Conservation (phyloP, 2,329 filamentous ascomycete genomes). For the Didymella lethalis region DNA sequence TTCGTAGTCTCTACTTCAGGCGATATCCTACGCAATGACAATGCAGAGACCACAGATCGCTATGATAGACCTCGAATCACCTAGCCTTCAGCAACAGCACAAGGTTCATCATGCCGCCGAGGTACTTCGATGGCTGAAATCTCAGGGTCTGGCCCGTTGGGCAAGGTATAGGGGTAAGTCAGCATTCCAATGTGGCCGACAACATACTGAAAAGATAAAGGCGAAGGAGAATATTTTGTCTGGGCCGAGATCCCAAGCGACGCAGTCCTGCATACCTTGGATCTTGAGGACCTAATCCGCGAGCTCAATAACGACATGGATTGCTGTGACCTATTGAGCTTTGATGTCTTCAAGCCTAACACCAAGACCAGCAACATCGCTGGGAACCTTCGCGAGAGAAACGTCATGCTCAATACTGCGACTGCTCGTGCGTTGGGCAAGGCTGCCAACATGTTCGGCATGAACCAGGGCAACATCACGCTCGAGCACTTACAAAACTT, state of each 20-base stretch:
- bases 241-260: background rate
- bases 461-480: background rate
- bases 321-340: background rate
- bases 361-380: background rate
- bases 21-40: constrained; percentile 1
- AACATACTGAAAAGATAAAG: background rate
- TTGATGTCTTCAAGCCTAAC: background rate
- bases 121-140: constrained; percentile 1
- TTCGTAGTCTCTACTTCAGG: constrained; percentile 13
- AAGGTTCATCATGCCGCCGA: constrained; percentile 9
- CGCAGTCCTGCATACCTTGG: background rate
- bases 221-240: background rate
- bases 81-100: background rate
- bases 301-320: constrained; percentile 1
- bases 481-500: constrained; percentile 12
- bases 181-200: background rate
- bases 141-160: background rate
- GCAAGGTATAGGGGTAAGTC: constrained; percentile 14
- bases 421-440: constrained; percentile 1
- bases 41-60: constrained; percentile 17
- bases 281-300: background rate
- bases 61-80: constrained; percentile 3
- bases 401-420: background rate
- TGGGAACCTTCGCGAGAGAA: background rate
- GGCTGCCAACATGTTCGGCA: constrained; percentile 4